Base-by-base conservation (phyloP, 202 grass and related monocot genomes). In the Setaria italica region DNA sequence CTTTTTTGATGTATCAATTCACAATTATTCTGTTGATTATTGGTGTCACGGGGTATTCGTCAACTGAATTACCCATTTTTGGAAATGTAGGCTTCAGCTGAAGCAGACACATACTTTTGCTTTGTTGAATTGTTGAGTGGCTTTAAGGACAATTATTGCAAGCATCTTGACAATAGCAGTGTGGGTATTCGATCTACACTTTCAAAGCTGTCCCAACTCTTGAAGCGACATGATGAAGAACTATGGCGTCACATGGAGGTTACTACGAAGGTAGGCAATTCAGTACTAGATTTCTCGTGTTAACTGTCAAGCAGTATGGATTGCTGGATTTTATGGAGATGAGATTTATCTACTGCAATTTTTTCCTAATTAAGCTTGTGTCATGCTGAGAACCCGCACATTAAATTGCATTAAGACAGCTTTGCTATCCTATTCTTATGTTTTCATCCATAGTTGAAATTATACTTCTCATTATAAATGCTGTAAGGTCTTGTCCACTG, bases 161-260 rank as follows among this genome's bases (percentile, higher is more conserved):
- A 92, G 30, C 96, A 99, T 76, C 90, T 99, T 88, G 96, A 99
- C 85, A 92, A 89, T 78, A 99, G 90, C 67, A 79, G 79, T 70
- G 88, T 92, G 9, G 96, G 96, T 67, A 95, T 99, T 74, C 88
- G 90, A 35, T 87, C 96, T 54, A 87, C 85, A 39, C 91, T 99
- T 46, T 92, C 85, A 20, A 84, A 78, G 68, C 91, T 95, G 15
- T 94, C 96, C 87, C 85, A 95, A 47, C 89, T 99, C 43, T 87
- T 99, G 73, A 99, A 95, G 91, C 83, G 75, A 25, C 91, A 99
- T 92, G 96, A 99, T 85, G 90, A 88, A 88, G 96, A 99, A 63
- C 96, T 99, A 53, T 95, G 96, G 96, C 82, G 90, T 33, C 91
- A 99, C 77, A 88, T 99, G 88, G 96, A 99, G 47, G 77, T 91